These are phyloP conservation scores for Aspergillus campestris DNA, from an alignment of 495 filamentous ascomycete species.

Conservation along the genomic window DNA sequence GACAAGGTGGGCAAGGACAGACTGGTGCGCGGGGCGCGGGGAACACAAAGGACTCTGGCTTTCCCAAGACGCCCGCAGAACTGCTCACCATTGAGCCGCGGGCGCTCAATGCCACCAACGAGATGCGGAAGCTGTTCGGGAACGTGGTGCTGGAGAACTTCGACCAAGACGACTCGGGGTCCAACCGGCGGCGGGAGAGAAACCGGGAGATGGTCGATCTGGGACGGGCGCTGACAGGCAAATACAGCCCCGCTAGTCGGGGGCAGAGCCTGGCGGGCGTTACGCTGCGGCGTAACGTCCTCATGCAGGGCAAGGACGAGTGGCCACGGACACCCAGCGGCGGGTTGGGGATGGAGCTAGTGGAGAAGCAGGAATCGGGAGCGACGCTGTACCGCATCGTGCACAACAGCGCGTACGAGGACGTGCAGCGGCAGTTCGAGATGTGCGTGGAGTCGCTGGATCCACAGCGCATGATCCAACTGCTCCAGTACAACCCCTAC, in stretches of 20 bases:
- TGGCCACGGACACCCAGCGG: conserved; percentile 79
- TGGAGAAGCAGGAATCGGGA: conserved; percentile 46
- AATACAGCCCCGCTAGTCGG: conserved; percentile 46
- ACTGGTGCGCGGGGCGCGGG: conserved; percentile 14
- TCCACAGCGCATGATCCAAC: conserved; percentile 57
- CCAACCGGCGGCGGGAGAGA: conserved; percentile 44
- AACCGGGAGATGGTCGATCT: conserved; percentile 54
- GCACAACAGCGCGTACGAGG: conserved; percentile 69
- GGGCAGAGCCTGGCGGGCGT: conserved; percentile 59
- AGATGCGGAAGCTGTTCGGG: conserved; percentile 92
- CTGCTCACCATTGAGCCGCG: conserved; percentile 68
- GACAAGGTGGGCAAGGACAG: conserved; percentile 7
- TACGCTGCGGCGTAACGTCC: conserved; percentile 64
- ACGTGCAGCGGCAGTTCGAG: conserved; percentile 68
- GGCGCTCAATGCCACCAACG: conserved; percentile 77
- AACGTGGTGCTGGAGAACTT: conserved; percentile 63
- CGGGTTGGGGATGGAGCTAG: conserved; percentile 75
- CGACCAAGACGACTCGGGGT: conserved; percentile 42
- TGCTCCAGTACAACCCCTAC: conserved; percentile 70
- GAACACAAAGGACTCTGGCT: conserved; percentile 35
- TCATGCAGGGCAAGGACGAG: conserved; percentile 82
- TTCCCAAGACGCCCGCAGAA: conserved; percentile 35
- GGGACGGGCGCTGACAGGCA: conserved; percentile 59
- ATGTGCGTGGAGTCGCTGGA: conserved; percentile 74
- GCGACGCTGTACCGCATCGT: conserved; percentile 55